A percentile compares a stretch with the other conserved stretches of the same genome.
Evolutionary conservation across 352 stramenopile genomes (phyloP).

Genomic region (Phytophthora rubi): DNA sequence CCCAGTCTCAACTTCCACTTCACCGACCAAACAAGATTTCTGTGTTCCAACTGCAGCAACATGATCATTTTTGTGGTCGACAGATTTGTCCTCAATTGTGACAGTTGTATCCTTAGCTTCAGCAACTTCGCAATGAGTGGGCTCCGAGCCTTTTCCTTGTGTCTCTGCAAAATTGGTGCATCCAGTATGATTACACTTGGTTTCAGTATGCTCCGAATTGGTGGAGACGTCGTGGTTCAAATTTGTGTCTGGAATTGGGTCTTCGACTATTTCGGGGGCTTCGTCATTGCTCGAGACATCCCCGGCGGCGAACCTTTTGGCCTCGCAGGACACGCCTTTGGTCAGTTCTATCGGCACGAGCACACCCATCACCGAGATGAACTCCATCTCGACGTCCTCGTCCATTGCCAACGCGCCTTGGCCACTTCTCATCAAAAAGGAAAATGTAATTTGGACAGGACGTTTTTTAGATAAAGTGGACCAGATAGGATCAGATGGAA

Average conservation of each 20-base stretch:
- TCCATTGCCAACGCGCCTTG: constrained; percentile 1
- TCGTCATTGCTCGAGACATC: constrained; percentile 1
- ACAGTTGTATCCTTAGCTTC: not conserved
- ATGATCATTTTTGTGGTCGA: not conserved
- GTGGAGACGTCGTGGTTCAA: not conserved
- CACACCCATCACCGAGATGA: constrained; percentile 22
- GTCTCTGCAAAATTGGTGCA: not conserved
- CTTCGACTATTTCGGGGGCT: not conserved
- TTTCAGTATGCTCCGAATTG: constrained; percentile 4
- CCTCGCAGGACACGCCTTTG: constrained; percentile 18
- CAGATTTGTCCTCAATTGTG: not conserved
- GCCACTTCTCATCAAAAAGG: not conserved
- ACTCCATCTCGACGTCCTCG: constrained; percentile 23
- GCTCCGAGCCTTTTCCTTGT: not conserved
- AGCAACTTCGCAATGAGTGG: not conserved
- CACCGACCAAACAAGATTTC: not conserved
- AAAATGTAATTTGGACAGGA: not conserved
- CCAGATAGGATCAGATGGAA: not conserved
- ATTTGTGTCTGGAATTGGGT: not conserved
- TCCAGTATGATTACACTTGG: not conserved
- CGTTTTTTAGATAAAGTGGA: not conserved
- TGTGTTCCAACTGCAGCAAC: not conserved
- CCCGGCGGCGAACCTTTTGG: not conserved
- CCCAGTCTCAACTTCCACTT: not conserved
- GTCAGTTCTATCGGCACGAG: constrained; percentile 23